Evolutionary conservation across 108 stramenopile species (phyloP), one percentile per base, ranked within the genome.

Genomic region (Nitzschia palea): DNA sequence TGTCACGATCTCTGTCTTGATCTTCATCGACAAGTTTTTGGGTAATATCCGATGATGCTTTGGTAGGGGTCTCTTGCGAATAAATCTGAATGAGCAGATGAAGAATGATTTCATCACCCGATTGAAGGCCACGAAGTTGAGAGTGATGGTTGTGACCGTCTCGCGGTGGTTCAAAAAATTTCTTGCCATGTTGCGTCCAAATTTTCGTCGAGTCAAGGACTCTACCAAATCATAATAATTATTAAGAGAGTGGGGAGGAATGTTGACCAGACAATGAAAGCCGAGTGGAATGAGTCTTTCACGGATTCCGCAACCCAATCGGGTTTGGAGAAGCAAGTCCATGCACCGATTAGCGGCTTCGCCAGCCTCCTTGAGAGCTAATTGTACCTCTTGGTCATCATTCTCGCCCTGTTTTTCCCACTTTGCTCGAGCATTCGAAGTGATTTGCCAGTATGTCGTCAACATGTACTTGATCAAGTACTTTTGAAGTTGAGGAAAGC

Each of bases 241-340:
- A 31, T 65, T 34, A 12, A 64, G 14, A 6, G 42, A 25, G 12
- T 18, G 23, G 44, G 28, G 34, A n/a, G 42, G 50, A 8, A 31
- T 47, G 44, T 68, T 68, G 28, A 56, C 37, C 27, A 74, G 45
- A 40, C 63, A 56, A 33, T 74, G 64, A 22, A 67, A 74, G 5
- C 56, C 73, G 54, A 74, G 40, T 3, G 47, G 8, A 20, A 48
- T 20, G 47, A 48, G 47, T 20, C 18, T 10, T 12, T 48, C 22
- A n/a, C 47, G 47, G n/a, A 5, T 10, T 48, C n/a, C 22, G 18
- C 4, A 12, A 48, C 22, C 47, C 17, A 20, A 48, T 8, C 47
- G 47, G 4, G 9, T 4, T 20, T 10, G 9, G 15, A 48, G 8
- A 12, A 48, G 47, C 22, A 48, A 18, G 4, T 48, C 4, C 15